Conservation (phyloP, 2,329 filamentous ascomycete genomes). For the Colletotrichum brevisporum region DNA sequence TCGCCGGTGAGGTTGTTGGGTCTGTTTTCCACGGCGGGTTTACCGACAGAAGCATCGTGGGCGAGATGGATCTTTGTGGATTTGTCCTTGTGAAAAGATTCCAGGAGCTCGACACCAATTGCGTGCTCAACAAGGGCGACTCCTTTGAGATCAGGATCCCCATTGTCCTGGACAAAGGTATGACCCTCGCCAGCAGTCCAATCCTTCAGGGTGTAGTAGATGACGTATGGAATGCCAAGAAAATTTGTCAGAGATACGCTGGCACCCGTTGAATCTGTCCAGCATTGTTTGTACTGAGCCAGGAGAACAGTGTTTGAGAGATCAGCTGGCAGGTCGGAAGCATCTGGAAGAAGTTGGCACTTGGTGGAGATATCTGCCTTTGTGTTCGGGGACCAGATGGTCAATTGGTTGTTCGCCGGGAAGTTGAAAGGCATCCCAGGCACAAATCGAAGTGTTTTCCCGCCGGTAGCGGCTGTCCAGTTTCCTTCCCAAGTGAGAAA, state of each 20-base stretch:
- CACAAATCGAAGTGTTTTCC: conserved; percentile 46
- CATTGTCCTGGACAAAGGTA: conserved; percentile 46
- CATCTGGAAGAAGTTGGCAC: conserved; percentile 18
- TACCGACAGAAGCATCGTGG: not conserved
- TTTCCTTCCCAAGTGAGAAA: conserved; percentile 32
- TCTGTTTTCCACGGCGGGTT: not conserved
- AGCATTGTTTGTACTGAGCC: conserved; percentile 6
- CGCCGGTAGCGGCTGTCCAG: conserved; percentile 18
- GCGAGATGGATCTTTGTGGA: not conserved
- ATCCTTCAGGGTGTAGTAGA: conserved; percentile 56
- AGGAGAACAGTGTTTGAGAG: conserved; percentile 6
- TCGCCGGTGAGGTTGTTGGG: conserved; percentile 10
- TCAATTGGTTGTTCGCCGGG: conserved; percentile 1
- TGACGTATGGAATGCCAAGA: conserved; percentile 55
- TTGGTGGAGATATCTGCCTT: not conserved
- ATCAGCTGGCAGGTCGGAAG: not conserved
- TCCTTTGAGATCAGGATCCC: conserved; percentile 10
- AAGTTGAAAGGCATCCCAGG: conserved; percentile 23
- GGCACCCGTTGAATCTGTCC: not conserved
- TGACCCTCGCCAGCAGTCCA: conserved; percentile 58
- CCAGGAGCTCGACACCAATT: conserved; percentile 3
- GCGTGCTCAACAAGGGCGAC: not conserved
- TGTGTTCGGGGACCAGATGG: conserved; percentile 22
- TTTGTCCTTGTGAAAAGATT: conserved; percentile 12
- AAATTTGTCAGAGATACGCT: conserved; percentile 36